These are phyloP conservation scores for Calonectria leucothoes DNA, from an alignment of 2,329 filamentous ascomycete species.

Conservation along the genomic window DNA sequence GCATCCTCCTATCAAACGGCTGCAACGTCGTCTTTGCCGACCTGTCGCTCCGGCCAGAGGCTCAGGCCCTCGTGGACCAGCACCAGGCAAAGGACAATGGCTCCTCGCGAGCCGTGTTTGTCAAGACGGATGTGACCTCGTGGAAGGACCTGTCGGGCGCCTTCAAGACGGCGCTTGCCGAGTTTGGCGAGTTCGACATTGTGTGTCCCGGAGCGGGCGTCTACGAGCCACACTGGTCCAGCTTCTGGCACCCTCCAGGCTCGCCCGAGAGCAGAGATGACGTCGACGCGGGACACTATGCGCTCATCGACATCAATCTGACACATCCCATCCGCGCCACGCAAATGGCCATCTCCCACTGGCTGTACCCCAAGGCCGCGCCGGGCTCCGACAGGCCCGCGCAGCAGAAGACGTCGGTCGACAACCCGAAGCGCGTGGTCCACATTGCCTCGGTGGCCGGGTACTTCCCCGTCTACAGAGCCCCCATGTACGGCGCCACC, in stretches of 20 bases:
- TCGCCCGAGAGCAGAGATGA: constrained; percentile 47
- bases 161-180: constrained; percentile 47
- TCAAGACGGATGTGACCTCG: constrained; percentile 56
- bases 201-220: constrained; percentile 60
- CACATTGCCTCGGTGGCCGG: constrained; percentile 53
- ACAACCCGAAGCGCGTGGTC: constrained; percentile 50
- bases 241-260: constrained; percentile 56
- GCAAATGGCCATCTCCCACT: constrained; percentile 53
- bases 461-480: constrained; percentile 46
- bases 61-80: constrained; percentile 46
- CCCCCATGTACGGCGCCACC: constrained; percentile 53
- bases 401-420: constrained; percentile 27
- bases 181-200: constrained; percentile 55
- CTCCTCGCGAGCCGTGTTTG: constrained; percentile 51
- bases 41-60: constrained; percentile 55
- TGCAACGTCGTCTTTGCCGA: constrained; percentile 61
- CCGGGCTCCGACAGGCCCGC: not conserved
- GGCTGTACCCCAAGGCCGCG: constrained; percentile 43
- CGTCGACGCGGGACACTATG: constrained; percentile 45
- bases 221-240: constrained; percentile 57
- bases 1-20: constrained; percentile 52
- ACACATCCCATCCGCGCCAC: constrained; percentile 55
- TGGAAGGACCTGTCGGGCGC: constrained; percentile 52
- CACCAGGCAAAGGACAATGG: constrained; percentile 30
- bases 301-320: constrained; percentile 54